Percentiles rank a stretch among this genome's conserved stretches.
Conservation (phyloP, 1,139 yeast species). For the Geotrichum australiense region DNA sequence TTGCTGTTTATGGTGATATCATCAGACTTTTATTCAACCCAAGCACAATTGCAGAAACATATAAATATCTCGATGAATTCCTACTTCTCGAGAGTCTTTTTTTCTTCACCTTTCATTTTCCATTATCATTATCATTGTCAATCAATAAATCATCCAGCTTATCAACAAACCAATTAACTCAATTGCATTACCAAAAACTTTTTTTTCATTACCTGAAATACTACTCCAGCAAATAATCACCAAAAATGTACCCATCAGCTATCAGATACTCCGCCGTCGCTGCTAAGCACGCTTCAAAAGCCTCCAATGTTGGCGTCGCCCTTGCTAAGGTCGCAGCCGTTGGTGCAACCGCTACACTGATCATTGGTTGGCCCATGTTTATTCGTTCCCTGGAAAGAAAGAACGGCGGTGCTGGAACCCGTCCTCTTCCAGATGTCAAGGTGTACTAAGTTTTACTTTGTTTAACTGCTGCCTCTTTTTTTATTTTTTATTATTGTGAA, state of each 20-base stretch:
- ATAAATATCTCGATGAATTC: too few relatives aligned
- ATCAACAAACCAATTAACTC: not conserved
- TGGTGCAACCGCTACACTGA: constrained; percentile 11
- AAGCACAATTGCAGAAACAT: too few relatives aligned
- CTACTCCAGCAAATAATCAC: not conserved
- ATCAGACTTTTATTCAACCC: too few relatives aligned
- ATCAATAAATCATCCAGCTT: not conserved
- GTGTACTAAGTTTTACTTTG: too few relatives aligned
- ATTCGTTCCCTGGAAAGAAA: constrained; percentile 11
- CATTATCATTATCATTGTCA: not conserved
- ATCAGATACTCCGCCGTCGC: constrained; percentile 12
- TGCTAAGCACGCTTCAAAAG: constrained; percentile 8
- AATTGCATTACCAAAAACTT: not conserved
- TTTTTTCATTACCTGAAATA: not conserved
- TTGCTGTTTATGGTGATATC: too few relatives aligned
- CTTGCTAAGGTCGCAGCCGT: constrained; percentile 11
- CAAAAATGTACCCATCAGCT: constrained; percentile 15
- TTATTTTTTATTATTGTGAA: too few relatives aligned
- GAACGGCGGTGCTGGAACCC: constrained; percentile 16
- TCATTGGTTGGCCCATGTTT: constrained; percentile 14
- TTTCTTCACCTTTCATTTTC: not conserved
- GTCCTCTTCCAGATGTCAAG: constrained; percentile 11
- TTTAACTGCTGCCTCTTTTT: too few relatives aligned
- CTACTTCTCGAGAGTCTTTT: too few relatives aligned
- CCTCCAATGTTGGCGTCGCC: constrained; percentile 1